A percentile compares a stretch with the other conserved stretches of the same genome.
Evolutionary conservation across 306 rosid genomes (phyloP).

Genomic region (Betula pendula): DNA sequence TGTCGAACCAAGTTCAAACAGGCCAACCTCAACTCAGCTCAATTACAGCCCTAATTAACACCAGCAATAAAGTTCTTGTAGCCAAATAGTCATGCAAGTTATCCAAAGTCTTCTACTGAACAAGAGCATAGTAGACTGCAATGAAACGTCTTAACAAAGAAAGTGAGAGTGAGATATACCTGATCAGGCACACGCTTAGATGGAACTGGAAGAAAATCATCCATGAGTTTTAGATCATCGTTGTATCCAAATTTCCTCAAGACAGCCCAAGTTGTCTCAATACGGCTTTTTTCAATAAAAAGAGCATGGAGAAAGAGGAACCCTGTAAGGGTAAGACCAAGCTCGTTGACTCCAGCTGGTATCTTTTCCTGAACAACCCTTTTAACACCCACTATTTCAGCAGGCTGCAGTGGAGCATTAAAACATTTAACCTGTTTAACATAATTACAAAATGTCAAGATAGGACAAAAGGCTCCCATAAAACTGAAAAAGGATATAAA

Average conservation of each 20-base stretch:
- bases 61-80: not conserved
- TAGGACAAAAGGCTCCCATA: constrained; percentile 3
- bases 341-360: constrained; percentile 72
- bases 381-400: constrained; percentile 65
- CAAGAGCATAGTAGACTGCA: constrained; percentile 15
- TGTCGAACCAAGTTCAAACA: too few species aligned
- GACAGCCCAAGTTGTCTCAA: constrained; percentile 90
- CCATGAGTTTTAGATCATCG: constrained; percentile 71
- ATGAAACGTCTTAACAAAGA: constrained; percentile 28
- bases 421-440: constrained; percentile 72
- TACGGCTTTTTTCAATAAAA: constrained; percentile 71
- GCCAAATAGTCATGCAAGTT: not conserved
- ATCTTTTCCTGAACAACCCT: constrained; percentile 70
- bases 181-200: constrained; percentile 77
- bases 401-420: constrained; percentile 65
- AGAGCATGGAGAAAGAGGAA: constrained; percentile 68
- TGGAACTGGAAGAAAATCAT: constrained; percentile 69
- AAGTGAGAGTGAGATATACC: constrained; percentile 40
- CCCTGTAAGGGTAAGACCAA: constrained; percentile 86
- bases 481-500: constrained; percentile 22
- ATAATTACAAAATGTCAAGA: constrained; percentile 27
- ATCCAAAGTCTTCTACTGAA: not conserved
- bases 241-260: constrained; percentile 83
- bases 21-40: too few species aligned
- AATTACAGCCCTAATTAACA: not conserved